Conservation (phyloP, 208 protist species). For the Vickermania ingenoplastis region DNA sequence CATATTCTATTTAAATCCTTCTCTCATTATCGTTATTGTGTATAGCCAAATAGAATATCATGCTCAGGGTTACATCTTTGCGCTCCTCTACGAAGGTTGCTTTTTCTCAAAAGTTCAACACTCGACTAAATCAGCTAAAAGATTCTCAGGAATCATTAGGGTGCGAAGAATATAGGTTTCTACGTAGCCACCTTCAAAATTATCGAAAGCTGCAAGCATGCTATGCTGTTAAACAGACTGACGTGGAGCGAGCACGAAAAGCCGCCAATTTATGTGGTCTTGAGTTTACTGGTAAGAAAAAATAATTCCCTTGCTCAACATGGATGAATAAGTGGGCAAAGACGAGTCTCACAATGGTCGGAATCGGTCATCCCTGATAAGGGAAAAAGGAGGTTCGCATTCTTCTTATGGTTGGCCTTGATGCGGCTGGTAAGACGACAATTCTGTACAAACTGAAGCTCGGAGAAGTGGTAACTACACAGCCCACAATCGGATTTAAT, state of each 20-base stretch:
- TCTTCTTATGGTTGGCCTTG: conserved; percentile 94
- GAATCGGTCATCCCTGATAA: too few species aligned
- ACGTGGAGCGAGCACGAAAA: conserved; percentile 63
- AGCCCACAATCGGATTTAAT: conserved; percentile 91
- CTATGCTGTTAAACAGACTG: conserved; percentile 79
- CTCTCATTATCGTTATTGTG: too few species aligned
- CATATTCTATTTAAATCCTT: too few species aligned
- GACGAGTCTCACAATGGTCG: too few species aligned
- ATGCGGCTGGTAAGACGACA: conserved; percentile 94
- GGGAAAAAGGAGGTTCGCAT: conserved; percentile 91
- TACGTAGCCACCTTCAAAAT: conserved; percentile 45
- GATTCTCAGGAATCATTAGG: conserved; percentile 12
- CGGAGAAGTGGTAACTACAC: conserved; percentile 78
- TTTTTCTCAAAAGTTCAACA: too few species aligned
- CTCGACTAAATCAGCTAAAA: background rate
- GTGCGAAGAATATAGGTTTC: conserved; percentile 47
- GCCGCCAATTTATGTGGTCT: conserved; percentile 74
- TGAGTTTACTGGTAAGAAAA: conserved; percentile 68
- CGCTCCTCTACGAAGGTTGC: too few species aligned
- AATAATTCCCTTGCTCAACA: too few species aligned
- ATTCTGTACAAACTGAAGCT: conserved; percentile 94
- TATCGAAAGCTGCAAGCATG: conserved; percentile 61
- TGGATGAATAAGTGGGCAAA: too few species aligned
- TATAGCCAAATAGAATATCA: too few species aligned
- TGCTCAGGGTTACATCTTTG: too few species aligned